Evolutionary conservation across 495 filamentous ascomycete species (phyloP).

Genomic region (Penicillium cinerascens): DNA sequence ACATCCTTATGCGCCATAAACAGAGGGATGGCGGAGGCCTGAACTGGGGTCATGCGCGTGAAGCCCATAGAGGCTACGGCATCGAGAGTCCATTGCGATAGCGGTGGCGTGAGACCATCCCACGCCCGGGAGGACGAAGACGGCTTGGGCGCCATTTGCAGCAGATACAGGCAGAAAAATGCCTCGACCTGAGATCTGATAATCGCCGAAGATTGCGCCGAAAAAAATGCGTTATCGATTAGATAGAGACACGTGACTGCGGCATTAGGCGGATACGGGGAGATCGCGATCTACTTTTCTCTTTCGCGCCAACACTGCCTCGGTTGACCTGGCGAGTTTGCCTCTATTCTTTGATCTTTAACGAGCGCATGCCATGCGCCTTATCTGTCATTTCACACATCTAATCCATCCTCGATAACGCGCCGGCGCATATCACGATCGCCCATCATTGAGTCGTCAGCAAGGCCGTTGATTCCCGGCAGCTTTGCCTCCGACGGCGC

Average conservation of each 20-base stretch:
- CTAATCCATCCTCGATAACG: not conserved
- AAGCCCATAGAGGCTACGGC: constrained; percentile 84
- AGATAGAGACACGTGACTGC: constrained; percentile 25
- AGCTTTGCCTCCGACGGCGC: constrained; percentile 23
- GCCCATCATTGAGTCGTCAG: constrained; percentile 29
- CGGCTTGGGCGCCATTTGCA: constrained; percentile 37
- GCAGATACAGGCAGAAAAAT: not conserved
- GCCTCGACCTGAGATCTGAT: not conserved
- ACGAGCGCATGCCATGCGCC: constrained; percentile 8
- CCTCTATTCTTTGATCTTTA: constrained; percentile 1
- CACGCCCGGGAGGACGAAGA: constrained; percentile 59
- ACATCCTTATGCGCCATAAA: constrained; percentile 95
- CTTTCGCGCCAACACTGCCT: constrained; percentile 23
- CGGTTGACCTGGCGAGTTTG: constrained; percentile 7
- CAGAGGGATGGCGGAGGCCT: constrained; percentile 87
- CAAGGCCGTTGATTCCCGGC: constrained; percentile 19
- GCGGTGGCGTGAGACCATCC: constrained; percentile 69
- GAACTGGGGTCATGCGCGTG: constrained; percentile 84
- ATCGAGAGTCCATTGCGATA: constrained; percentile 90
- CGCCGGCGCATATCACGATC: constrained; percentile 4
- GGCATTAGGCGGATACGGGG: constrained; percentile 22
- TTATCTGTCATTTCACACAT: not conserved
- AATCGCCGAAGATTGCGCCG: constrained; percentile 4
- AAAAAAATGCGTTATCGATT: constrained; percentile 33
- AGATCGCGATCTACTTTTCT: constrained; percentile 21